A percentile compares a stretch with the other conserved stretches of the same genome.
phyloP scores from a whole-genome alignment of 129 eudicot genomes.

The Saussurea involucrata region DNA sequence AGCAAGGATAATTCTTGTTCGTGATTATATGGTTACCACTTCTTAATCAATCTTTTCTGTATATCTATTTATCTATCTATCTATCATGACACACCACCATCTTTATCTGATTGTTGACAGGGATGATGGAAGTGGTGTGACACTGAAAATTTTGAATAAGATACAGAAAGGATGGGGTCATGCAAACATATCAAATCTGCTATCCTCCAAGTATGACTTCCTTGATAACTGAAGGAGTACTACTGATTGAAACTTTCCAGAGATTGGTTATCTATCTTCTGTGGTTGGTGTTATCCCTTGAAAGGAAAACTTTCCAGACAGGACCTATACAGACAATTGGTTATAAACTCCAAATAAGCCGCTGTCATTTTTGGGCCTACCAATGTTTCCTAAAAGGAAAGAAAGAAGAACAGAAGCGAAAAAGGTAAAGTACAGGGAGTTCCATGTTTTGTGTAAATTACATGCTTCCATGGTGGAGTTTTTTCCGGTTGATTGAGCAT shows the following conservation, averaged over 20 bases:
- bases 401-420: too few species aligned
- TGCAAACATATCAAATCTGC: constrained; percentile 44
- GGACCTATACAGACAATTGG: background rate
- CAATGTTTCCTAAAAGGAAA: too few species aligned
- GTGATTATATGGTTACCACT: background rate
- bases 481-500: background rate
- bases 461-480: background rate
- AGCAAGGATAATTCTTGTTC: background rate
- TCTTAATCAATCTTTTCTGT: background rate
- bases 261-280: background rate
- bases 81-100: background rate
- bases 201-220: constrained; percentile 39
- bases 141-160: constrained; percentile 68
- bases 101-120: constrained; percentile 40
- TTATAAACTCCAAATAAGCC: background rate
- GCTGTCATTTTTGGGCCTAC: too few species aligned
- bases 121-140: constrained; percentile 83
- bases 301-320: background rate
- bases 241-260: background rate
- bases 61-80: background rate
- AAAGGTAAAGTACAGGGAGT: background rate
- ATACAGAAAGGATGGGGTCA: constrained; percentile 90
- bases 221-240: constrained; percentile 43
- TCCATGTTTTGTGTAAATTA: too few species aligned
- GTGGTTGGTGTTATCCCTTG: background rate